phyloP scores from a whole-genome alignment of 192 early-diverging fungal genomes.

The Coemansia sp. region DNA sequence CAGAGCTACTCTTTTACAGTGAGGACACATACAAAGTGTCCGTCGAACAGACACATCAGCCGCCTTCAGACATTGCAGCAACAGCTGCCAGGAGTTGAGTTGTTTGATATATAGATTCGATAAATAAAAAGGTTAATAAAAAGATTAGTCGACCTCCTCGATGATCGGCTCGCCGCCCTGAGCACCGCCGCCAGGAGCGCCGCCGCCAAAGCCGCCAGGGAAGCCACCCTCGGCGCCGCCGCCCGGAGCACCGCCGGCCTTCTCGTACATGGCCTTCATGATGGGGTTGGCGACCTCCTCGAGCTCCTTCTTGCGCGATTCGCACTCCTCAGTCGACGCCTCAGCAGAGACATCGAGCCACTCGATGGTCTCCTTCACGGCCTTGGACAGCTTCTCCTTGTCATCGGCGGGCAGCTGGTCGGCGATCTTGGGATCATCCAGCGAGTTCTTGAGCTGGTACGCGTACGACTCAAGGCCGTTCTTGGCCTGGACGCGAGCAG shows the following conservation, averaged over 20 bases:
- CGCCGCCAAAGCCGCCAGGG: conserved; percentile 73
- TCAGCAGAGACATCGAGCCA: conserved; percentile 96
- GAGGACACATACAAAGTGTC: too few species aligned
- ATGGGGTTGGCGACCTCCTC: conserved; percentile 96
- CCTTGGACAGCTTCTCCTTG: conserved; percentile 84
- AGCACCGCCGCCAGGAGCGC: conserved; percentile 62
- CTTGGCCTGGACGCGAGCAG: conserved; percentile 86
- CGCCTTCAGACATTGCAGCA: too few species aligned
- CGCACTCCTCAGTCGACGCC: conserved; percentile 98
- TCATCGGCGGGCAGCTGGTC: conserved; percentile 82
- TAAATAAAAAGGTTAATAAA: not conserved
- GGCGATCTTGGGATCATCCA: conserved; percentile 80
- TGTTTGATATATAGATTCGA: too few species aligned
- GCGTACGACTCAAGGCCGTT: conserved; percentile 97
- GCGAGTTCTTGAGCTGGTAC: conserved; percentile 96
- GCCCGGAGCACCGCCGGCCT: conserved; percentile 69
- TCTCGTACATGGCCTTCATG: conserved; percentile 94
- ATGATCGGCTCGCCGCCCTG: conserved; percentile 66
- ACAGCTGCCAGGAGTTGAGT: too few species aligned
- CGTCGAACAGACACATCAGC: too few species aligned
- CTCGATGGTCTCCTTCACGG: conserved; percentile 90
- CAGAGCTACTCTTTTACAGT: too few species aligned
- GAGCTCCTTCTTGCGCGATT: conserved; percentile 92
- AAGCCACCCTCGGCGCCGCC: conserved; percentile 76
- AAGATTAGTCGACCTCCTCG: conserved; percentile 76